phyloP scores from a whole-genome alignment of 2,329 filamentous ascomycete genomes.

The Parastagonospora nodorum region DNA sequence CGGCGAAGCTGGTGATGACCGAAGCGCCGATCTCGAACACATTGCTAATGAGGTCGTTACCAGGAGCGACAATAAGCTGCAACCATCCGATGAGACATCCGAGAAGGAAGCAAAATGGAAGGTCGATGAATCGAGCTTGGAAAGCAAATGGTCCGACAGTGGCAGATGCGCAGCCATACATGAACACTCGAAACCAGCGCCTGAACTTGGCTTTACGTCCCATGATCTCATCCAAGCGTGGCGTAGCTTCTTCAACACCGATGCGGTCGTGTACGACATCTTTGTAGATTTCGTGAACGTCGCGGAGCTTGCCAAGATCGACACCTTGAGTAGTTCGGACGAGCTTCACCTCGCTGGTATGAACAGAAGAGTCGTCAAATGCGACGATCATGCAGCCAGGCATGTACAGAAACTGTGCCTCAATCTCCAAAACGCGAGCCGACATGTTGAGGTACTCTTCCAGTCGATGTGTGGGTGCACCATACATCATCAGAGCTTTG shows the following conservation, averaged over 20 bases:
- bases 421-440: conserved; percentile 83
- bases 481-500: conserved; percentile 84
- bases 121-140: conserved; percentile 74
- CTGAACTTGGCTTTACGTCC: conserved; percentile 60
- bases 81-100: conserved; percentile 75
- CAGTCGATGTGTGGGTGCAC: conserved; percentile 86
- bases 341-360: conserved; percentile 80
- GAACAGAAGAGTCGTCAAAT: conserved; percentile 75
- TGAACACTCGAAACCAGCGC: conserved; percentile 58
- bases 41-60: conserved; percentile 69
- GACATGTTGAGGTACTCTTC: conserved; percentile 94
- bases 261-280: conserved; percentile 80
- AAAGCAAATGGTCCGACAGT: conserved; percentile 82
- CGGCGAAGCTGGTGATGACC: conserved; percentile 56
- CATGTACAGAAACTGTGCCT: conserved; percentile 87
- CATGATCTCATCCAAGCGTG: conserved; percentile 66
- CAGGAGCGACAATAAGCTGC: conserved; percentile 75
- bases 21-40: conserved; percentile 57
- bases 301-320: conserved; percentile 73
- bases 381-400: conserved; percentile 94
- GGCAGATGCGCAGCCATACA: conserved; percentile 78
- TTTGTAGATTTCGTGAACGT: conserved; percentile 79
- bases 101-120: conserved; percentile 76
- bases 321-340: conserved; percentile 71
- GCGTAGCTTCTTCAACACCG: conserved; percentile 71